Evolutionary conservation across 2,329 filamentous ascomycete genomes (phyloP), one percentile per base, ranked within the genome.

Genomic region (Bertia moriformis): DNA sequence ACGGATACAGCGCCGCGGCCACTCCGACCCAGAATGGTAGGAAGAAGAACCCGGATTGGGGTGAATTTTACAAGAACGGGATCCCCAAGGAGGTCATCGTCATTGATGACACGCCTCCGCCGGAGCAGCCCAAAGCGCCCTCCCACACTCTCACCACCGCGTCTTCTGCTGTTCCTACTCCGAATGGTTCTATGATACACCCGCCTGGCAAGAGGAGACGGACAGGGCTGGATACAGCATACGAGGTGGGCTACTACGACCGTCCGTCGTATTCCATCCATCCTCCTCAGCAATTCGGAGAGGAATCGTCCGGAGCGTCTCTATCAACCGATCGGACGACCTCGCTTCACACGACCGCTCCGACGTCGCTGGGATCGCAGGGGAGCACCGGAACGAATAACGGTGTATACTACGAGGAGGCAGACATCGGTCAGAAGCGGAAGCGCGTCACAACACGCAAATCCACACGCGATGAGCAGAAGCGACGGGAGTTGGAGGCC

Each of bases 341-440:
- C 20, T 91, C 85, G 14, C 72, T 74, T 33, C 66, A 88, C 41
- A 78, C 89, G 51, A 41, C 40, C 38, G 42, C 44, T 40, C 91
- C 86, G 3, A 95, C 88, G 0, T 89, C 89, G 33, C 79, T 87
- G 4, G 95, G 91, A 1, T 96, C 89, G 13, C 62, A 88, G 4
- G 81, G 78, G 13, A 88, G 83, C 4, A 61, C 74, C 32, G 77
- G 74, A 0, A 74, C 73, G 3, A 69, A 66, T 41, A 61, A 68
- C 43, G 68, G 73, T 36, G 79, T 83, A 51, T 78, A 83, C 38
- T 73, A 78, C 47, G 78, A 80, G 45, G 71, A 79, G 38, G 65
- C 65, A 20, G 67, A 71, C 39, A 66, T 75, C n/a, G 85, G 87
- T 22, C 83, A 91, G 58, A 96, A 96, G 65, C 74, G 88, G 51